Base-by-base conservation (phyloP, 257 asterid species). In the Hygrophila difformis region DNA sequence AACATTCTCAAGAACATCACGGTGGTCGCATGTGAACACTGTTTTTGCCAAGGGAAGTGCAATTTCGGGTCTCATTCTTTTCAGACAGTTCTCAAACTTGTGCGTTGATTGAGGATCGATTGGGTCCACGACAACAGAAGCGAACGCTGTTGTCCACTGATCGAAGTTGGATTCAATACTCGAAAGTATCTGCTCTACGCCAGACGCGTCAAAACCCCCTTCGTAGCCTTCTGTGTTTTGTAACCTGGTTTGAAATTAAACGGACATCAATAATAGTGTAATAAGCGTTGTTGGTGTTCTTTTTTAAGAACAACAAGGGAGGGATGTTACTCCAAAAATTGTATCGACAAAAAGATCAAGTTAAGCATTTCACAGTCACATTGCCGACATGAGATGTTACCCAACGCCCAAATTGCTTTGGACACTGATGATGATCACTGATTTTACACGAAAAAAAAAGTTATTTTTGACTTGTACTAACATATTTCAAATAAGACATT, bases 141-240 rank as follows among this genome's bases (percentile, higher is more conserved):
- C 71, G 29, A 87, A 82, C 35, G 22, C 28, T 6, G 79, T 28
- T 14, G 82, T 67, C 96, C 96, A 87, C 22, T 65, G 51, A n/a
- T 75, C 84, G 22, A 54, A 87, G 59, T 77, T 67, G 16, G 72
- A 53, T 24, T 82, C 77, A 0, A 87, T 77, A 66, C 55, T 71
- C 18, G 60, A 34, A 15, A 87, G 63, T 22, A 87, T 49, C 19
- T 79, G 65, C 19, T 86, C 87, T 2, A 82, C 36, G 1, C 51
- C 54, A 8, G 67, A 23, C 61, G 65, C 38, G 9, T 73, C 74
- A 43, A 79, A 82, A 14, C 96, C 96, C 16, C 96, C 96, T 56
- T 75, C 82, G 23, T 87, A 87, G 8, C 60, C 89, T 16, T 75
- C 89, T n/a, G 4, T 1, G 67, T 87, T 87, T 43, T 63, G 5